Evolutionary conservation across 148 eudicot genomes (phyloP), one percentile per base, ranked within the genome.

Genomic region (Gaultheria prostrata): DNA sequence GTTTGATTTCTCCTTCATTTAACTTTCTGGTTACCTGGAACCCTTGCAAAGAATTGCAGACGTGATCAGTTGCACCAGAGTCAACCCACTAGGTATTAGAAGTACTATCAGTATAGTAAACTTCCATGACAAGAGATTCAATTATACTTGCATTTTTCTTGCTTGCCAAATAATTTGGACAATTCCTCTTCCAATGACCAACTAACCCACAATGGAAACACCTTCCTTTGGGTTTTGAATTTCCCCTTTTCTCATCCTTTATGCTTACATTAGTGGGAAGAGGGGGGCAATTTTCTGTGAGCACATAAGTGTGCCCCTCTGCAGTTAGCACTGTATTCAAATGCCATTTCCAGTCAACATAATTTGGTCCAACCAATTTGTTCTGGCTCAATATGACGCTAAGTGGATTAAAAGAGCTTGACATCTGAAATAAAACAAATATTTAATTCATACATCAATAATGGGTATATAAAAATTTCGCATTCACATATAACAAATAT

Each of bases 341-440:
- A 57, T 57, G 20, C 1, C 10, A 2, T 57, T 57, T 57, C 30
- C 3, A 61, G 30, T 61, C 67, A 59, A 59, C 67, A 59, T 59
- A 59, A n/a, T 59, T 59, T 7, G 67, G 67, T n/a, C 67, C 67
- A 21, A 61, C 67, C 67, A 61, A 61, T 61, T 61, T 61, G 67
- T 61, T 61, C 12, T 61, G 28, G 28, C 3, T 61, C 28, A 61
- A 61, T 21, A 61, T 61, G 67, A 61, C 1, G 12, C 67, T n/a
- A n/a, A 61, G 67, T 61, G 67, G 30, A n/a, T n/a, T 61, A 61
- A n/a, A n/a, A 1, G 30, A n/a, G 67, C 30, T 61, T 61, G 67
- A 61, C 67, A 61, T 61, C 13, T 61, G 30, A 61, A 61, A 8
- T 7, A 21, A 57, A 57, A 56, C 1, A 61, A 0, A 35, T 35